phyloP scores from a whole-genome alignment of 2,329 filamentous ascomycete genomes.

The Dactylellina parvicollis region DNA sequence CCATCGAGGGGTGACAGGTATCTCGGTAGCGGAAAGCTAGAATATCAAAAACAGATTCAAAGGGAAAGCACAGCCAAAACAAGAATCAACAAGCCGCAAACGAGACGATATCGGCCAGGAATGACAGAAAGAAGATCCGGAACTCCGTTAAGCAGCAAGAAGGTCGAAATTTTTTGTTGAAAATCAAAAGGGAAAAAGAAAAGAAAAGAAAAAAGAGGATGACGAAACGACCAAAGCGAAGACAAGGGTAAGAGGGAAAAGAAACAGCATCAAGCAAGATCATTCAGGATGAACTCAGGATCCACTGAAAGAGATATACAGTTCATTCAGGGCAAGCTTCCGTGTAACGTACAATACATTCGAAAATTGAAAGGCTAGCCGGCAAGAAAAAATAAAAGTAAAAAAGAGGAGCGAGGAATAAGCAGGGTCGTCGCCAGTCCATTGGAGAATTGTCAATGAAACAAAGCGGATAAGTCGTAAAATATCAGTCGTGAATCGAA shows the following conservation, averaged over 20 bases:
- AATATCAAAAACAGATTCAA: conserved; percentile 2
- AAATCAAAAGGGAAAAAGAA: conserved; percentile 18
- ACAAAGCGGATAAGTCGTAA: conserved; percentile 43
- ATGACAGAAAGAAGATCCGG: conserved; percentile 37
- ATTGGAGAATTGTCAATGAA: conserved; percentile 27
- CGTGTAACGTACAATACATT: conserved; percentile 54
- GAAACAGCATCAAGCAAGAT: conserved; percentile 56
- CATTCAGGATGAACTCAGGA: conserved; percentile 41
- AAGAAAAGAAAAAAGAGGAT: conserved; percentile 4
- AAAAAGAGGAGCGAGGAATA: conserved; percentile 2
- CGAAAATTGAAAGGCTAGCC: conserved; percentile 34
- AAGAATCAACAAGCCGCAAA: conserved; percentile 41
- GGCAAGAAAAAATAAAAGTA: conserved; percentile 22
- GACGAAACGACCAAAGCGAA: conserved; percentile 1
- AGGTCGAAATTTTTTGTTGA: conserved; percentile 44
- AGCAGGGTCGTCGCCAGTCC: conserved; percentile 41
- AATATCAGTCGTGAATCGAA: conserved; percentile 42
- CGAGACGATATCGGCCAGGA: conserved; percentile 52
- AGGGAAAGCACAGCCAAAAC: conserved; percentile 25
- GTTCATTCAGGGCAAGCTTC: conserved; percentile 52
- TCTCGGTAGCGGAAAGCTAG: background rate
- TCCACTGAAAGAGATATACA: conserved; percentile 35
- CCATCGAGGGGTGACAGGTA: background rate
- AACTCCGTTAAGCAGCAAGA: conserved; percentile 41
- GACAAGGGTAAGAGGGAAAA: conserved; percentile 41